phyloP scores from a whole-genome alignment of 2,329 filamentous ascomycete genomes.

The Trichophyton schoenleinii region DNA sequence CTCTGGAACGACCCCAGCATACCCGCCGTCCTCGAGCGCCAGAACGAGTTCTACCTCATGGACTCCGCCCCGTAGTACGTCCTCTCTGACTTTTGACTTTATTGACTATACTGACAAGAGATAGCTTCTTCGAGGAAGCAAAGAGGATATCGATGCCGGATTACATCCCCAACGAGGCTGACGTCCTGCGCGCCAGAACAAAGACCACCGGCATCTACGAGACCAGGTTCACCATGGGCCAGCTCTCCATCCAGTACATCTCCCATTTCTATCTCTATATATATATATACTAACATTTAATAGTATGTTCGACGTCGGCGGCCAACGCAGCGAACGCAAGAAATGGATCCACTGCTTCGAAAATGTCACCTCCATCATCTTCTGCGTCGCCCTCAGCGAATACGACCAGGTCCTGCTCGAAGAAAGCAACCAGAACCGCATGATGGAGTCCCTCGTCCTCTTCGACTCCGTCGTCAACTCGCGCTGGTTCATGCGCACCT shows the following conservation, averaged over 20 bases:
- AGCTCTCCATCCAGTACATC: constrained; percentile 91
- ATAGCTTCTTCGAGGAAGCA: constrained; percentile 91
- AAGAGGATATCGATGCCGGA: constrained; percentile 68
- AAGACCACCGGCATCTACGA: constrained; percentile 99
- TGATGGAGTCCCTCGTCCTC: constrained; percentile 95
- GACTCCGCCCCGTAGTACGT: constrained; percentile 95
- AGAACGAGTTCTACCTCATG: constrained; percentile 98
- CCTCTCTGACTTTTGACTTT: constrained; percentile 2
- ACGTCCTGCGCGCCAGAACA: constrained; percentile 87
- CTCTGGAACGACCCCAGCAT: constrained; percentile 85
- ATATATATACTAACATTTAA: constrained; percentile 11
- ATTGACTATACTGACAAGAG: not conserved
- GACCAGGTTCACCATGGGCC: constrained; percentile 96
- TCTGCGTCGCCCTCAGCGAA: constrained; percentile 94
- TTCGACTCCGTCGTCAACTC: constrained; percentile 99
- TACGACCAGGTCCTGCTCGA: constrained; percentile 96
- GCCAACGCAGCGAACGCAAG: constrained; percentile 92
- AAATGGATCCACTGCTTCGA: constrained; percentile 99
- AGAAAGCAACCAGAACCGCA: constrained; percentile 98
- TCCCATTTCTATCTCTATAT: not conserved
- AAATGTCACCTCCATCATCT: constrained; percentile 98
- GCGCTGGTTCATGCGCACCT: constrained; percentile 97
- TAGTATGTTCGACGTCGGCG: constrained; percentile 98
- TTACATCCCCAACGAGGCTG: constrained; percentile 86
- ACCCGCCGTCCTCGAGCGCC: constrained; percentile 73